phyloP scores from a whole-genome alignment of 164 flowering plant species.

The Houttuynia cordata region DNA sequence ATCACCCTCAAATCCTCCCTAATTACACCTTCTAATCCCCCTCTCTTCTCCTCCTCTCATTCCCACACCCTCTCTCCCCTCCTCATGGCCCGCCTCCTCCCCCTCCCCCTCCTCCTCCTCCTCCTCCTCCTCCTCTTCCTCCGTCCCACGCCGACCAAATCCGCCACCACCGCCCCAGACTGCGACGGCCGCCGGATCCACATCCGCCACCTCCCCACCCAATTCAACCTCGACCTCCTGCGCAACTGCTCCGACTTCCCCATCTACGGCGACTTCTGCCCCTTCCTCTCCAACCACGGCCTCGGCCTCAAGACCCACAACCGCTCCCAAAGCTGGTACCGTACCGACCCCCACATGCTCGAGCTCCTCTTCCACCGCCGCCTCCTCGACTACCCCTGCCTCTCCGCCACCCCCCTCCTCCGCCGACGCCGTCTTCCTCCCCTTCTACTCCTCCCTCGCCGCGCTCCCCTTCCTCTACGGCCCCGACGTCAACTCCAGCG shows the following conservation, averaged over 20 bases:
- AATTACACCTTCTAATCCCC: background rate
- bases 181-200: conserved; percentile 60
- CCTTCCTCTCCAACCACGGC: conserved; percentile 71
- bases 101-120: background rate
- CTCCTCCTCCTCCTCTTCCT: background rate
- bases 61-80: background rate
- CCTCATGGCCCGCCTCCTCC: background rate
- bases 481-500: conserved; percentile 28
- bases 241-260: conserved; percentile 64
- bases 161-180: conserved; percentile 16
- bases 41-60: too few species aligned
- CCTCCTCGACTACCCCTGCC: conserved; percentile 83
- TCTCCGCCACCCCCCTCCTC: conserved; percentile 40
- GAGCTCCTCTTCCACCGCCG: conserved; percentile 87
- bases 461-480: conserved; percentile 63
- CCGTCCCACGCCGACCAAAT: background rate
- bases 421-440: conserved; percentile 76
- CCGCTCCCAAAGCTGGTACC: conserved; percentile 76
- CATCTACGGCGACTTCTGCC: conserved; percentile 51
- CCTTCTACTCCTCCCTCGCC: conserved; percentile 71
- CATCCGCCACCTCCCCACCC: conserved; percentile 66
- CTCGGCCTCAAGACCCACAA: conserved; percentile 81
- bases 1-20: too few species aligned
- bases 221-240: conserved; percentile 67
- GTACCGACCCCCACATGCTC: conserved; percentile 68